These are phyloP conservation scores for Micractinium conductrix DNA, from an alignment of 139 green algal species.

Conservation along the genomic window DNA sequence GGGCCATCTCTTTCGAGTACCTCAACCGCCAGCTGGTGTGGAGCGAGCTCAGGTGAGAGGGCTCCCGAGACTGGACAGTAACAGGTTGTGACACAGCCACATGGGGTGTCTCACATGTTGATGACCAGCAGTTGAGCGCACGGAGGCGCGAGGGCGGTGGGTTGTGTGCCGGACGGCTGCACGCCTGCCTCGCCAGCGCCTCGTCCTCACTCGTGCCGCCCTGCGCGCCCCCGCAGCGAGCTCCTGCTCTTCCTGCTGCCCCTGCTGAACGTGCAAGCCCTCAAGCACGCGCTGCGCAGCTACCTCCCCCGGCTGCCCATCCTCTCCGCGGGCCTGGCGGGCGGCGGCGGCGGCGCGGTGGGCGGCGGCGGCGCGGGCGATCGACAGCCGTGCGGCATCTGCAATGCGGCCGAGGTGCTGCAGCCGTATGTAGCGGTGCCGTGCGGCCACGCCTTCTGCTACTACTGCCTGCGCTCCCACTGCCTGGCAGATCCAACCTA, in stretches of 20 bases:
- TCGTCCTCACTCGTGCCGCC: background rate
- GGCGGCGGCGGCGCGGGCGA: background rate
- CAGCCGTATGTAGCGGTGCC: constrained; percentile 74
- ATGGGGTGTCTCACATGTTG: too few species aligned
- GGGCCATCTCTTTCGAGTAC: constrained; percentile 91
- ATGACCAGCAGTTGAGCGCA: too few species aligned
- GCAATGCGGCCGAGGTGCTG: constrained; percentile 54
- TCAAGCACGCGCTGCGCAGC: constrained; percentile 39
- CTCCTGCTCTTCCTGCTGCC: constrained; percentile 88
- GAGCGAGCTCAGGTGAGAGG: constrained; percentile 73
- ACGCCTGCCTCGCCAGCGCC: background rate
- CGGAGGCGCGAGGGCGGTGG: too few species aligned
- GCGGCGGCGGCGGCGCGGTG: background rate
- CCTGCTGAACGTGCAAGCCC: constrained; percentile 54
- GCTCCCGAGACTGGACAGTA: too few species aligned
- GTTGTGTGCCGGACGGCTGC: too few species aligned
- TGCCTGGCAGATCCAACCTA: constrained; percentile 44
- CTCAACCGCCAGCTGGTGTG: constrained; percentile 94
- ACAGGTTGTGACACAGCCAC: too few species aligned
- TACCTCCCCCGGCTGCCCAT: constrained; percentile 48
- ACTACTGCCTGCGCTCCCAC: constrained; percentile 83
- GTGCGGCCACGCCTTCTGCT: constrained; percentile 89
- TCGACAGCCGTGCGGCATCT: constrained; percentile 56
- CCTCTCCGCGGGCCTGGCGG: background rate
- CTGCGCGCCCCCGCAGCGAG: constrained; percentile 50